Evolutionary conservation across 768 basidiomycete genomes (phyloP).

Genomic region (Hericium coralloides): DNA sequence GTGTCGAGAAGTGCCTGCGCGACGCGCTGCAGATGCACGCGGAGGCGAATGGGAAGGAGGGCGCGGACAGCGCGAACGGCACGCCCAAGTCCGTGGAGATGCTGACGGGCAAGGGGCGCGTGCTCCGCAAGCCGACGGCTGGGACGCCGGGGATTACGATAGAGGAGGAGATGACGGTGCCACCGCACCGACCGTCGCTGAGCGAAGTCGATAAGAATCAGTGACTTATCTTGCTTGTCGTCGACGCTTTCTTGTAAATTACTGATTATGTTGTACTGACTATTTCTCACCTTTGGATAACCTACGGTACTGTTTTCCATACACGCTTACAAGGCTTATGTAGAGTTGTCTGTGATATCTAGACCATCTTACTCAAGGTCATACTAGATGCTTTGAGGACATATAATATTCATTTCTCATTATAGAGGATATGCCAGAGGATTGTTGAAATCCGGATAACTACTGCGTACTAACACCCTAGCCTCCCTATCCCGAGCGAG

Average conservation of each 20-base stretch:
- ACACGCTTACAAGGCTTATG: too few species aligned
- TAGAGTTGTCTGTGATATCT: too few species aligned
- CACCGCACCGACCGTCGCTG: conserved; percentile 2
- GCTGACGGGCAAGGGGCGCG: background rate
- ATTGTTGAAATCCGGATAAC: conserved; percentile 78
- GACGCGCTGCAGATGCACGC: conserved; percentile 28
- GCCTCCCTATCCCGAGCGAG: conserved; percentile 9
- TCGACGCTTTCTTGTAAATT: too few species aligned
- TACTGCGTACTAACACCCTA: conserved; percentile 27
- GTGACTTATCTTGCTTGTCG: too few species aligned
- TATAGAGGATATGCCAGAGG: conserved; percentile 22
- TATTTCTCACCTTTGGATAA: too few species aligned
- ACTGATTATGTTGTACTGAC: too few species aligned
- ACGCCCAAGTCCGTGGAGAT: background rate
- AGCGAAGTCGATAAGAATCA: too few species aligned
- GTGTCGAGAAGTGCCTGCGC: conserved; percentile 53
- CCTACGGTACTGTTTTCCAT: too few species aligned
- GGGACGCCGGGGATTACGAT: conserved; percentile 16
- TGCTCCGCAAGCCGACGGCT: background rate
- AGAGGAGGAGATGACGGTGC: conserved; percentile 25
- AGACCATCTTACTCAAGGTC: too few species aligned
- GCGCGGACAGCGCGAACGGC: background rate
- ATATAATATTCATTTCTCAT: background rate
- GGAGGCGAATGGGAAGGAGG: background rate
- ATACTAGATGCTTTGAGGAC: too few species aligned